Conservation (phyloP, 768 basidiomycete genomes). For the Boletus subcaerulescens region DNA sequence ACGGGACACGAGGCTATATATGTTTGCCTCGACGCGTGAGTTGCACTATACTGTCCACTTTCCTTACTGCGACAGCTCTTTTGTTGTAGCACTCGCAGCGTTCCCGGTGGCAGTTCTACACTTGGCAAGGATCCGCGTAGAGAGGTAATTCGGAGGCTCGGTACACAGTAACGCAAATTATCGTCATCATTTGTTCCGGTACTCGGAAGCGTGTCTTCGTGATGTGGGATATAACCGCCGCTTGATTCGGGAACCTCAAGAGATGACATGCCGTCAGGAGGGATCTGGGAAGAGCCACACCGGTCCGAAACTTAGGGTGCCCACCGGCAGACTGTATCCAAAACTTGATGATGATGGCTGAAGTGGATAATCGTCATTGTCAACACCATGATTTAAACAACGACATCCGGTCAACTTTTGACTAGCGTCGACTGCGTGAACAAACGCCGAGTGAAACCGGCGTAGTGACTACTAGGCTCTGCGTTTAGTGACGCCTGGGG, state of each 20-base stretch:
- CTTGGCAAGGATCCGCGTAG: background rate
- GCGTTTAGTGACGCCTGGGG: too few species aligned
- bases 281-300: background rate
- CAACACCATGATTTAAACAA: too few species aligned
- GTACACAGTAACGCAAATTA: background rate
- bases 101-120: background rate
- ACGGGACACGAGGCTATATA: conserved; percentile 11
- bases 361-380: too few species aligned
- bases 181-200: background rate
- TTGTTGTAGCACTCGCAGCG: background rate
- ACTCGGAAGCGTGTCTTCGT: background rate
- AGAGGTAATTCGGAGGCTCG: background rate
- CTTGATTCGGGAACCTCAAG: background rate
- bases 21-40: conserved; percentile 9
- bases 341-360: too few species aligned
- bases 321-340: background rate
- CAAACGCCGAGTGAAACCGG: too few species aligned
- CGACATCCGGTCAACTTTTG: too few species aligned
- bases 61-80: conserved; percentile 11
- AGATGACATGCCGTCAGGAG: background rate
- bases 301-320: background rate
- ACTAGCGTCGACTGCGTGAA: too few species aligned
- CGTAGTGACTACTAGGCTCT: too few species aligned
- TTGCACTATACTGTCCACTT: background rate
- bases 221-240: background rate